phyloP scores from a whole-genome alignment of 768 basidiomycete genomes.

The Ramaria sp. region DNA sequence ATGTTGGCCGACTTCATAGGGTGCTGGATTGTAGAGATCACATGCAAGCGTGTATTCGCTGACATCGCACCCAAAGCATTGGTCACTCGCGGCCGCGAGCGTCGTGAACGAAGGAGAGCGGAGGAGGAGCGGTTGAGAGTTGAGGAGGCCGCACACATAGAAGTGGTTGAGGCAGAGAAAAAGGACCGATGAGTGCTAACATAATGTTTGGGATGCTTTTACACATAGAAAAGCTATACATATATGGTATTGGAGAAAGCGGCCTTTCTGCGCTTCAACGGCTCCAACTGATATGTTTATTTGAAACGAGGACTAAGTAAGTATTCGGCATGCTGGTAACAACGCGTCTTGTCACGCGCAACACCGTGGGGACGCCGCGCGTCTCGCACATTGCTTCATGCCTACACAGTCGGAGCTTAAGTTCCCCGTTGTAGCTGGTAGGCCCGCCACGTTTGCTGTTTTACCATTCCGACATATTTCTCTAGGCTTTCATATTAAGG shows the following conservation, averaged over 20 bases:
- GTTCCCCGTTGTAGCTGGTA: constrained; percentile 5
- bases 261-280: not conserved
- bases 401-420: not conserved
- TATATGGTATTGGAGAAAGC: not conserved
- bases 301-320: not conserved
- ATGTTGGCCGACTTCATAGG: constrained; percentile 88
- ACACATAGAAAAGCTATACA: not conserved
- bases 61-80: constrained; percentile 77
- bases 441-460: not conserved
- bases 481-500: constrained; percentile 57
- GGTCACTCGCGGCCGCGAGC: constrained; percentile 75
- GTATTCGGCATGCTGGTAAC: too few species aligned
- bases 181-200: constrained; percentile 22
- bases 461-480: not conserved
- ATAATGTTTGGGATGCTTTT: not conserved
- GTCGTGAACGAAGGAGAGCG: constrained; percentile 48
- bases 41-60: constrained; percentile 82
- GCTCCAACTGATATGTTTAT: too few species aligned
- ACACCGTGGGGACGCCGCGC: not conserved
- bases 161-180: constrained; percentile 21
- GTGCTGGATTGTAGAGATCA: constrained; percentile 74
- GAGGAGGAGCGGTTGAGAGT: constrained; percentile 23
- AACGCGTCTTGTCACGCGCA: not conserved
- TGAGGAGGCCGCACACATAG: constrained; percentile 12
- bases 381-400: not conserved